Evolutionary conservation across 495 filamentous ascomycete genomes (phyloP).

Genomic region (Aspergillus carlsbadensis): DNA sequence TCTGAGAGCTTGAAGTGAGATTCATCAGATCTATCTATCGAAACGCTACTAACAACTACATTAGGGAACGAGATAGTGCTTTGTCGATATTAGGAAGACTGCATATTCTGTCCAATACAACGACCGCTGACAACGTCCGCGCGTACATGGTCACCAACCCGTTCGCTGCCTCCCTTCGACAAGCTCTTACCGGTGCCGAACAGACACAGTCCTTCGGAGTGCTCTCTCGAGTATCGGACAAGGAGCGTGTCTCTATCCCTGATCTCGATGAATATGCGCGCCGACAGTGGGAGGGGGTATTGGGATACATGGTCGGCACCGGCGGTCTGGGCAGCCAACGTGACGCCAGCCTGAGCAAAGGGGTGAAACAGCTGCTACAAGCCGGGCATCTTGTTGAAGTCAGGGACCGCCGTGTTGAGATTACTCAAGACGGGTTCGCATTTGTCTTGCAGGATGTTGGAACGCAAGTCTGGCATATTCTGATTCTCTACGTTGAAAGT

Average conservation of each 20-base stretch:
- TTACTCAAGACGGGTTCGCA: constrained; percentile 89
- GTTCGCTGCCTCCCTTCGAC: constrained; percentile 73
- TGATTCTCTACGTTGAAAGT: constrained; percentile 89
- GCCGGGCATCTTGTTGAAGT: constrained; percentile 77
- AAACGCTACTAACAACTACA: not conserved
- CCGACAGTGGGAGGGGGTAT: constrained; percentile 89
- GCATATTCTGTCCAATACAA: constrained; percentile 68
- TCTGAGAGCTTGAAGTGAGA: constrained; percentile 63
- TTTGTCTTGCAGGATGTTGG: constrained; percentile 94
- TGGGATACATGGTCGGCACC: constrained; percentile 89
- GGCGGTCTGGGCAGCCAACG: constrained; percentile 51
- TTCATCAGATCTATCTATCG: not conserved
- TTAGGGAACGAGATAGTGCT: constrained; percentile 78
- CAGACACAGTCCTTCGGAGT: constrained; percentile 87
- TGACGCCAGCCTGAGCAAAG: constrained; percentile 63
- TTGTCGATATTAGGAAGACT: constrained; percentile 76
- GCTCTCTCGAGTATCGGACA: constrained; percentile 60
- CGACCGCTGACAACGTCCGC: constrained; percentile 56
- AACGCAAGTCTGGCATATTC: constrained; percentile 91
- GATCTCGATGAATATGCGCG: constrained; percentile 86
- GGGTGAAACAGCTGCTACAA: constrained; percentile 78
- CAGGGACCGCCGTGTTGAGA: constrained; percentile 56
- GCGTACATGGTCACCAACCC: constrained; percentile 70
- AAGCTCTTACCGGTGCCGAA: constrained; percentile 84
- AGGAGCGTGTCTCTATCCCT: constrained; percentile 56